Evolutionary conservation across 2,329 filamentous ascomycete genomes (phyloP).

Genomic region (Sordariomycetes sp.): DNA sequence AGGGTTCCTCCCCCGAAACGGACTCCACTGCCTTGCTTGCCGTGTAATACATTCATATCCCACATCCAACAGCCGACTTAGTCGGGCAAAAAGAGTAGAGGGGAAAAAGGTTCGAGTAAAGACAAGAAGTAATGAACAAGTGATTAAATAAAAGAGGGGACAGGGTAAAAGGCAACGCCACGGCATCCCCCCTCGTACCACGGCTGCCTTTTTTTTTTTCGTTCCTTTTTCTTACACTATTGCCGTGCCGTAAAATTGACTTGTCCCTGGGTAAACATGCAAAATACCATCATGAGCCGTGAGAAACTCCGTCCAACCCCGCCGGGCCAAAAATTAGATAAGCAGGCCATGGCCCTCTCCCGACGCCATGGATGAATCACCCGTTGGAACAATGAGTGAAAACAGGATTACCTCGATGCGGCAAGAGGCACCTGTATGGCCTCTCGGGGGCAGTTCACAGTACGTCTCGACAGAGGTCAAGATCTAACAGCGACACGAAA

Average conservation of each 20-base stretch:
- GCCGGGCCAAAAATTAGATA: not conserved
- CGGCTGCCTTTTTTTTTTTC: not conserved
- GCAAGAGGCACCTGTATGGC: not conserved
- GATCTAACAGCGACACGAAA: not conserved
- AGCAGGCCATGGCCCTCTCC: not conserved
- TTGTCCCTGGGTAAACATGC: not conserved
- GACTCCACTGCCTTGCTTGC: not conserved
- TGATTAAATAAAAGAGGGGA: not conserved
- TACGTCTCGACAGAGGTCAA: not conserved
- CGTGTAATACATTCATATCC: not conserved
- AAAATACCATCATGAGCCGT: not conserved
- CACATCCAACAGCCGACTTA: not conserved
- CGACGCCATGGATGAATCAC: not conserved
- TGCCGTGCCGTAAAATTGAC: not conserved
- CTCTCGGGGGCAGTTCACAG: not conserved
- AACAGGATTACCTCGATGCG: not conserved
- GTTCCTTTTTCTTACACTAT: not conserved
- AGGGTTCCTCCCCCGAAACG: not conserved
- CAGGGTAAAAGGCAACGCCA: not conserved
- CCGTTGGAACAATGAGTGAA: not conserved
- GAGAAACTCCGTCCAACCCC: not conserved
- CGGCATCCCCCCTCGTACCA: not conserved
- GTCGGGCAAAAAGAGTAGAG: not conserved
- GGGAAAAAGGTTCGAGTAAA: not conserved
- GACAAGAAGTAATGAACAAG: not conserved